These are phyloP conservation scores for Saturnispora sanitii DNA, from an alignment of 805 yeast genomes.

Conservation along the genomic window DNA sequence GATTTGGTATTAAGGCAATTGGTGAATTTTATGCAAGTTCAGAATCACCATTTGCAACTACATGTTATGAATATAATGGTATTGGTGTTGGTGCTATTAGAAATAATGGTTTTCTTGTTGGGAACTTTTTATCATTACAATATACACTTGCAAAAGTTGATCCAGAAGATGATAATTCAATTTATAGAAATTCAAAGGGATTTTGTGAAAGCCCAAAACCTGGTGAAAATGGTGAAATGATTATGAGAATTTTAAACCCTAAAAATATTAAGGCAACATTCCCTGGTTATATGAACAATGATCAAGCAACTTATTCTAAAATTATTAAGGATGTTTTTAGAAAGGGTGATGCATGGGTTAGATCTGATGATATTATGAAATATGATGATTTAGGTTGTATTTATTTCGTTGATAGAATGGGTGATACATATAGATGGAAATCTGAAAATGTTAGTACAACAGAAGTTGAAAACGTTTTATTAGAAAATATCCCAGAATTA, in stretches of 20 bases:
- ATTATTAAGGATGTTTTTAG: conserved; percentile 62
- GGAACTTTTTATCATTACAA: conserved; percentile 36
- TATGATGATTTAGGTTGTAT: conserved; percentile 58
- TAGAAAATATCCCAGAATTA: conserved; percentile 31
- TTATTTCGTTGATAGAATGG: conserved; percentile 84
- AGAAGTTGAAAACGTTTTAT: conserved; percentile 77
- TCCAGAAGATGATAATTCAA: conserved; percentile 62
- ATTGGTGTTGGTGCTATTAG: conserved; percentile 83
- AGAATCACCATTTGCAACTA: conserved; percentile 83
- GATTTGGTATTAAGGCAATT: conserved; percentile 65
- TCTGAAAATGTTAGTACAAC: conserved; percentile 90
- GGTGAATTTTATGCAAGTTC: conserved; percentile 94
- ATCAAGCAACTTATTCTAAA: conserved; percentile 69
- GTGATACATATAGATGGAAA: conserved; percentile 96
- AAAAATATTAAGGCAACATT: conserved; percentile 62
- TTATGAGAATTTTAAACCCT: conserved; percentile 60
- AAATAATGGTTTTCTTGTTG: conserved; percentile 69
- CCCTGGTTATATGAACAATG: conserved; percentile 84
- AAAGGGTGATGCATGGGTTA: conserved; percentile 85
- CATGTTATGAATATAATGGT: conserved; percentile 51
- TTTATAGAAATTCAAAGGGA: conserved; percentile 65
- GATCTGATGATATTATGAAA: conserved; percentile 77
- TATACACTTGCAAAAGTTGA: conserved; percentile 67
- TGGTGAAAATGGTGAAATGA: conserved; percentile 78
- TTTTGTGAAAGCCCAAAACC: conserved; percentile 42